Base-by-base conservation (phyloP, 768 basidiomycete species). In the Lentinula sp. region DNA sequence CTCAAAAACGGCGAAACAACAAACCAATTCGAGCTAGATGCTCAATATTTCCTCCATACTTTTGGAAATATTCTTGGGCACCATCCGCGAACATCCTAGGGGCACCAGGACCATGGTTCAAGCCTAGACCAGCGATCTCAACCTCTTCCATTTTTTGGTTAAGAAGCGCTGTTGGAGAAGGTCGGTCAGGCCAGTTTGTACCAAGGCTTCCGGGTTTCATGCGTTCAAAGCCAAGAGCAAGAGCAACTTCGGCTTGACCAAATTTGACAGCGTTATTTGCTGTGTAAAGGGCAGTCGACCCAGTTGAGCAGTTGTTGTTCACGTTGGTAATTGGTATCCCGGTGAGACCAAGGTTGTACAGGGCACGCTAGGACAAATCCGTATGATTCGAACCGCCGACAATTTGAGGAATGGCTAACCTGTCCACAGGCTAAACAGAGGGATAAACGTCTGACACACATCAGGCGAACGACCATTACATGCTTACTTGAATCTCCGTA, bases 251-350 rank as follows among this genome's bases (percentile, higher is more conserved):
- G 2, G 77, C 83, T 59, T 86, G 79, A 13, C 87, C 88, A 43
- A 80, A 81, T 69, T 86, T 90, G 49, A 94, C 84, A 8, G 82
- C 79, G 23, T 80, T 85, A 64, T 87, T 88, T 6, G 88, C 90
- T 50, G 88, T 82, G 70, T 82, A 90, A 20, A 94, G 77, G 5
- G 93, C 91, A 0, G 88, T 81, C 54, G 87, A 88, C 4, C 91
- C 91, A 0, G 91, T 91, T 3, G 91, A 87, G 67, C 91, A 93
- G 71, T 91, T 91, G 73, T 93, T 93, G 77, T 91, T 93, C 46
- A 93, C 89, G 66, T 93, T 94, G 54, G 87, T 81, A 67, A 94
- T 86, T 0, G 92, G 91, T 61, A 94, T 93, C 37, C 85, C 79
- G 0, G 91, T 93, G 71, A 93, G 79, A 18, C 92, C 92, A 45